phyloP scores from a whole-genome alignment of 2,329 filamentous ascomycete genomes.

The Pleurostoma richardsiae region DNA sequence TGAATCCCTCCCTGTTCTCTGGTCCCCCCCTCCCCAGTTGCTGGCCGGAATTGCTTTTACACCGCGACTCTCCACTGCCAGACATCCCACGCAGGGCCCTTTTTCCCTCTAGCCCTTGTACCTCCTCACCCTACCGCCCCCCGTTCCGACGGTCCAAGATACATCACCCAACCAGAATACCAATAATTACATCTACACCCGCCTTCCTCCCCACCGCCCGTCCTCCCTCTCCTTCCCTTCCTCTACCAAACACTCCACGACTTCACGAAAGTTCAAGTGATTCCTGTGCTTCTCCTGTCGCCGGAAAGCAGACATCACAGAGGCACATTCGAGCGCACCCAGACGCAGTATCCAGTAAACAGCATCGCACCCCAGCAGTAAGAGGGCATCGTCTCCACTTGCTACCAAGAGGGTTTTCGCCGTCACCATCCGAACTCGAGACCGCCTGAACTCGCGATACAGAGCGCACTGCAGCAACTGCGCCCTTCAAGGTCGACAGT shows the following conservation, averaged over 20 bases:
- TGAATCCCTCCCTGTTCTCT: constrained; percentile 2
- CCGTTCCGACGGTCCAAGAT: constrained; percentile 3
- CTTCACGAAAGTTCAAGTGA: not conserved
- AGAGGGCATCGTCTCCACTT: not conserved
- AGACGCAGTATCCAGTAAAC: not conserved
- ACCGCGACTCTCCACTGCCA: constrained; percentile 4
- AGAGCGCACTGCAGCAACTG: not conserved
- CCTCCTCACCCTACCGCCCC: constrained; percentile 7
- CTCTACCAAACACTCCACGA: constrained; percentile 4
- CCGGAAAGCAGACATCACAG: not conserved
- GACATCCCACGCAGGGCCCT: constrained; percentile 1
- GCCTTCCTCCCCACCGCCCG: constrained; percentile 9
- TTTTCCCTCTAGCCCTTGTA: constrained; percentile 4
- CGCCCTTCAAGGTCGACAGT: not conserved
- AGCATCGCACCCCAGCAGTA: not conserved
- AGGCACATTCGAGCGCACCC: constrained; percentile 1
- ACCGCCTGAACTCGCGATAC: not conserved
- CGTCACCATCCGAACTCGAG: not conserved
- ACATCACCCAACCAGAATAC: constrained; percentile 6
- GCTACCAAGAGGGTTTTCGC: not conserved
- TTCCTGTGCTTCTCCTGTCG: not conserved
- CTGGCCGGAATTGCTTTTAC: constrained; percentile 2
- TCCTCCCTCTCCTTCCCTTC: constrained; percentile 6
- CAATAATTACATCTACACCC: constrained; percentile 20
- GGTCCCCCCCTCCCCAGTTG: constrained; percentile 1